Percentiles rank a stretch among this genome's conserved stretches.
Conservation (phyloP, 1,284 basidiomycete genomes). For the Cryptococcus jaspeensis region DNA sequence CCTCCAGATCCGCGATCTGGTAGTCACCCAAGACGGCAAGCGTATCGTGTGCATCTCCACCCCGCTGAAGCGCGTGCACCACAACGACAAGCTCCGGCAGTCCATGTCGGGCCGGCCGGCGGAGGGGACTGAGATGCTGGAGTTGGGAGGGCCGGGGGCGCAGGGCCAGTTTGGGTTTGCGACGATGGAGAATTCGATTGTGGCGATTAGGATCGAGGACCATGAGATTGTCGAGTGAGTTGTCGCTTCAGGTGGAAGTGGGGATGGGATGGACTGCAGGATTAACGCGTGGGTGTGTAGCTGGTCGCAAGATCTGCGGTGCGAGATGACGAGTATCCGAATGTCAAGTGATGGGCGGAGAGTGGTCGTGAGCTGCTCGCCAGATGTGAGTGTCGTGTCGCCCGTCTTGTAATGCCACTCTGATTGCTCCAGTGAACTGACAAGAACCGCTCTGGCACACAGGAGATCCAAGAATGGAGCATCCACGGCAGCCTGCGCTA, state of each 20-base stretch:
- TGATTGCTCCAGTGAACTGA: conserved; percentile 15
- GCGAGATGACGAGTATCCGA: conserved; percentile 83
- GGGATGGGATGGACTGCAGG: neutral
- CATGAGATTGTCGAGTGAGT: conserved; percentile 41
- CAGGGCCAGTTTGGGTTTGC: conserved; percentile 22
- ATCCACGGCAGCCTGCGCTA: conserved; percentile 63
- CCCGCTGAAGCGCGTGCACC: conserved; percentile 50
- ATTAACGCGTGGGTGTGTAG: conserved; percentile 6
- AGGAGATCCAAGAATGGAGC: conserved; percentile 90
- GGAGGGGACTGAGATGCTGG: conserved; percentile 7
- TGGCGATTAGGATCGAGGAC: conserved; percentile 36
- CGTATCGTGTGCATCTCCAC: conserved; percentile 81
- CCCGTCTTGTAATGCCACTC: neutral
- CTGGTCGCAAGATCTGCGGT: conserved; percentile 28
- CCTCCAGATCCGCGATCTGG: conserved; percentile 85
- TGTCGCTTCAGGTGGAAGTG: neutral
- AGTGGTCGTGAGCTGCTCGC: conserved; percentile 81
- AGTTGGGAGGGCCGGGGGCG: neutral
- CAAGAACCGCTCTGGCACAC: conserved; percentile 16
- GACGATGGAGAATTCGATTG: conserved; percentile 43
- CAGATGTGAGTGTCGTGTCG: conserved; percentile 62
- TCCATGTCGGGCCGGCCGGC: conserved; percentile 34
- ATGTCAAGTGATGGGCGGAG: conserved; percentile 83
- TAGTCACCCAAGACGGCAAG: conserved; percentile 78
- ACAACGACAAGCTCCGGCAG: conserved; percentile 38